Evolutionary conservation across 1,284 basidiomycete species (phyloP), one percentile per base, ranked within the genome.

Genomic region (Neolentinus lepideus): DNA sequence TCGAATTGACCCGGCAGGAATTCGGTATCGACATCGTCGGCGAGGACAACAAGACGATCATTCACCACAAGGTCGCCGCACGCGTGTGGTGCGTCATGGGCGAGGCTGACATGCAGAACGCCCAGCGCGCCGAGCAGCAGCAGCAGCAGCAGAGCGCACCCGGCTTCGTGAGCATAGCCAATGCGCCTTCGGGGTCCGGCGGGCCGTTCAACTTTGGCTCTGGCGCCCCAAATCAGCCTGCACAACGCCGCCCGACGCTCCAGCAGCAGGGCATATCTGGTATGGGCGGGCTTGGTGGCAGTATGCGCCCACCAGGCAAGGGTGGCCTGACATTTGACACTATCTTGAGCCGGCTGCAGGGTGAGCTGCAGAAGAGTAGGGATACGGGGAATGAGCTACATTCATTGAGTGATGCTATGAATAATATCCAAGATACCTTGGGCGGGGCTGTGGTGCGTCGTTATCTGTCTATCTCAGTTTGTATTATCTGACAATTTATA

Each of bases 11-110:
- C 56, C 22, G 55, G 0, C 64, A 94, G 92, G 95, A 98, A 83
- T 98, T 98, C 67, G 95, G 96, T 58, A 99, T 99, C 68, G 97
- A 99, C 74, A 99, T 99, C 60, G 91, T 98, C 56, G 93, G 93
- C 59, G 96, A 99, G 67, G 97, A 99, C 75, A 98, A 97, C 79
- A 94, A 94, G 73, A 94, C 94, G 0, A 94, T 98, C 60, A 88
- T 99, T 51, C 96, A 99, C 71, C 95, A 98, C 76, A 98, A 98
- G 70, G 97, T 99, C 38, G 92, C 96, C 10, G 94, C 94, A 12
- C 91, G 92, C 46, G 93, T 94, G 31, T 84, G 94, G 58, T 92
- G 95, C 62, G 85, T 97, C 9, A 85, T 96, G 64, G 85, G 79
- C 0, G 86, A 92, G 38, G 91, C 94, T 57, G 96, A 99, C 66